Evolutionary conservation across 805 yeast species (phyloP), one percentile per base, ranked within the genome.

Genomic region (Lipomyces oligophaga): DNA sequence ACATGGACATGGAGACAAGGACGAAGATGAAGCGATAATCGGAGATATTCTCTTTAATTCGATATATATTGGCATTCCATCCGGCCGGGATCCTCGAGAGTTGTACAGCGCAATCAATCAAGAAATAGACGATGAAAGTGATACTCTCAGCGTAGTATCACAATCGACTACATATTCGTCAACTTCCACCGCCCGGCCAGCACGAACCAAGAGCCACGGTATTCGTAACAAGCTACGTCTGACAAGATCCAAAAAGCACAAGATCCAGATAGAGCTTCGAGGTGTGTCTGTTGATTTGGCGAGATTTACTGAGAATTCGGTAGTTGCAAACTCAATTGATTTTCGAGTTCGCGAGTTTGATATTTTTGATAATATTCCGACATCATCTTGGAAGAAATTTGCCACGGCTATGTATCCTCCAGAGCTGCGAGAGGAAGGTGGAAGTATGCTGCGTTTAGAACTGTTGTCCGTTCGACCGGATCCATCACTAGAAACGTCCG

Each of bases 371-470:
- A 83, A 85, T 60, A 80, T 89, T 1, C 82, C 87, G 0, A 77
- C 88, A 0, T 90, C 97, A 0, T 83, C 95, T 0, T 90, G 97
- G 96, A 85, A 87, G 58, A 84, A 83, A 66, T 80, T 88, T 63
- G 70, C 81, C 25, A 79, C 89, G 1, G 77, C 80, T 55, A 73
- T 83, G 76, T 74, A 79, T 49, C 79, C 78, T 39, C 75, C 80
- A 20, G 87, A 85, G 0, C 86, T 80, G 25, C 68, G 90, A 53
- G 93, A 84, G 55, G 68, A 73, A 20, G 84, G 83, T 0, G 77
- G 79, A 0, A 74, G 78, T 41, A 83, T 89, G 83, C 40, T 84
- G 0, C 68, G 67, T 11, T 20, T 81, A 4, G 65, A 67, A 3
- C 58, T 87, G 35, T 73, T 73, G 16, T 80, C 79, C 32, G 75